These are phyloP conservation scores for Umbellularia californica DNA, from an alignment of 164 flowering plant genomes.

Conservation along the genomic window DNA sequence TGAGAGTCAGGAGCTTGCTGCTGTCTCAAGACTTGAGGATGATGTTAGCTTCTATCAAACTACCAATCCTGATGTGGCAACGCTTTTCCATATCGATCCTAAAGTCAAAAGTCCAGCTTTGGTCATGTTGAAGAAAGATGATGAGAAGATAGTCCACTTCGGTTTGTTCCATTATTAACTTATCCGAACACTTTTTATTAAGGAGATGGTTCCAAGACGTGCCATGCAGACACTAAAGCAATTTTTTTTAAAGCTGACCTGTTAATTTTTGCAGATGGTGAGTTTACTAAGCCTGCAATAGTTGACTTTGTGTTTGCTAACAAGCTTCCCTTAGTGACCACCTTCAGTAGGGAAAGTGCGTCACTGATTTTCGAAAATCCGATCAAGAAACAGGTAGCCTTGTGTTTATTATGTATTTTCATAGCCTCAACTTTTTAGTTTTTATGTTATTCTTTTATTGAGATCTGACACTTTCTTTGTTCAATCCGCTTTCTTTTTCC, in stretches of 20 bases:
- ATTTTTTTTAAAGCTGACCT: background rate
- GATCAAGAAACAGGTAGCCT: conserved; percentile 80
- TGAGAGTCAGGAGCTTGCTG: conserved; percentile 77
- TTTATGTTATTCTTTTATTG: background rate
- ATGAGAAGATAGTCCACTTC: conserved; percentile 67
- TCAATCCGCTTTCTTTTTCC: conserved; percentile 12
- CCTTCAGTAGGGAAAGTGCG: conserved; percentile 82
- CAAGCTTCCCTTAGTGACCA: conserved; percentile 86
- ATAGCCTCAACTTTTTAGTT: background rate
- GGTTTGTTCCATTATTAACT: conserved; percentile 41
- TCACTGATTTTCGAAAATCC: conserved; percentile 69
- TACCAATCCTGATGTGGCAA: conserved; percentile 69
- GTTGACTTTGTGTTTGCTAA: conserved; percentile 69
- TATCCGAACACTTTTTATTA: conserved; percentile 1
- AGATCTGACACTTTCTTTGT: background rate
- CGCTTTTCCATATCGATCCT: conserved; percentile 69
- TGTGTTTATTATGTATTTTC: background rate
- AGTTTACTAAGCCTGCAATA: conserved; percentile 61
- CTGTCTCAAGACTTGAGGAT: conserved; percentile 86
- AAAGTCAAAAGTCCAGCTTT: conserved; percentile 76
- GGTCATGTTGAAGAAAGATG: conserved; percentile 82
- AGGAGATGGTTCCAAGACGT: background rate
- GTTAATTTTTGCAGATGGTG: conserved; percentile 57
- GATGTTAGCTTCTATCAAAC: conserved; percentile 93
- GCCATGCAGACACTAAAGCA: conserved; percentile 1